phyloP scores from a whole-genome alignment of 2,329 filamentous ascomycete species.

The Penicillium sp. region DNA sequence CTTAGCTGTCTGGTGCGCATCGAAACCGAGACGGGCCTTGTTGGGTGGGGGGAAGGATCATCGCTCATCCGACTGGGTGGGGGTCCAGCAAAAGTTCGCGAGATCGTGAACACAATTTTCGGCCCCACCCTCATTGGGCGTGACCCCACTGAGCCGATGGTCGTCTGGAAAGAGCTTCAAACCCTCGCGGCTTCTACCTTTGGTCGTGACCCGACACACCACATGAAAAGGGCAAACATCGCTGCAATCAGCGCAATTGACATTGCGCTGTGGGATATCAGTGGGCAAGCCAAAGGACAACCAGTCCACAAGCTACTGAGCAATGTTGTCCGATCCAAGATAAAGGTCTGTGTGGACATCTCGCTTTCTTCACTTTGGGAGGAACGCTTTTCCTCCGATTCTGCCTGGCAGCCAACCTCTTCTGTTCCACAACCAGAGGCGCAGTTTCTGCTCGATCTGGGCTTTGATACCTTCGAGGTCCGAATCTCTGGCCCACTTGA shows the following conservation, averaged over 20 bases:
- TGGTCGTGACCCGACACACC: accelerated
- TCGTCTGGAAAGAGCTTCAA: not conserved
- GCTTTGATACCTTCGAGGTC: not conserved
- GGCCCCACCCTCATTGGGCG: not conserved
- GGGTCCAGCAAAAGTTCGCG: not conserved
- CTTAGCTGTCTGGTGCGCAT: not conserved
- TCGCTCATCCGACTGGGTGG: no score
- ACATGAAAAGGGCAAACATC: not conserved
- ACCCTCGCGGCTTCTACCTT: not conserved
- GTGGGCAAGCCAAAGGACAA: not conserved
- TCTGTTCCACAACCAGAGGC: not conserved
- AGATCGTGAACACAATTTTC: no score
- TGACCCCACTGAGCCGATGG: not conserved
- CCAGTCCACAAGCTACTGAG: not conserved
- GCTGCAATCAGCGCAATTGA: not conserved
- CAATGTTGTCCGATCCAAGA: not conserved
- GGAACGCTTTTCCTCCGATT: not conserved
- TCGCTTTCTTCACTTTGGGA: no score
- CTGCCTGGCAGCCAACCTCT: not conserved
- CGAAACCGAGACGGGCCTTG: not conserved
- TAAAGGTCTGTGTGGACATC: not conserved
- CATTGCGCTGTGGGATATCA: not conserved
- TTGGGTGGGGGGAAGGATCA: not conserved
- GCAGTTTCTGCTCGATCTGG: not conserved
- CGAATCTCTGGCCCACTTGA: accelerated